Percentiles rank a stretch among this genome's conserved stretches.
phyloP scores from a whole-genome alignment of 805 yeast genomes.

The Ogataea pini region DNA sequence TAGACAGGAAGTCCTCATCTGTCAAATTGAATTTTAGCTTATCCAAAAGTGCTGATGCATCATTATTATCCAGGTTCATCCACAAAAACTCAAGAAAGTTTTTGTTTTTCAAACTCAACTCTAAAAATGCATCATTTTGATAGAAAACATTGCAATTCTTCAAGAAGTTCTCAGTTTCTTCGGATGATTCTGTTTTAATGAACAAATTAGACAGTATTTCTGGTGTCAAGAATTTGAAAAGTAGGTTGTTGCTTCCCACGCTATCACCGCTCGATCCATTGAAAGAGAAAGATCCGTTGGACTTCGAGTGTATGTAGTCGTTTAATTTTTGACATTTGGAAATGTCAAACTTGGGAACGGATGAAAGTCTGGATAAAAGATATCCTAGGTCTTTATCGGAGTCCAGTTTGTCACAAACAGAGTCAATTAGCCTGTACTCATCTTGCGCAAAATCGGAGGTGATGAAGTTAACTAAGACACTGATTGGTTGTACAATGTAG shows the following conservation, averaged over 20 bases:
- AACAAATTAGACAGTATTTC: slow-evolving; percentile 39
- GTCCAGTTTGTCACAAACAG: slow-evolving; percentile 35
- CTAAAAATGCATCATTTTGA: slow-evolving; percentile 21
- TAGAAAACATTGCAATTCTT: slow-evolving; percentile 26
- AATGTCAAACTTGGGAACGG: slow-evolving; percentile 23
- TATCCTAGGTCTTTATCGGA: slow-evolving; percentile 18
- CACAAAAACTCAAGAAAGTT: slow-evolving; percentile 24
- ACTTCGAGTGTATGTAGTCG: slow-evolving; percentile 22
- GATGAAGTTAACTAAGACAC: slow-evolving; percentile 34
- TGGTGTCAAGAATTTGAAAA: slow-evolving; percentile 37
- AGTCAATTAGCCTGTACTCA: slow-evolving; percentile 39
- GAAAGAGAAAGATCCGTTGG: slow-evolving; percentile 8
- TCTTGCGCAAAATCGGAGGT: slow-evolving; percentile 22
- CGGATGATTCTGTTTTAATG: slow-evolving; percentile 24
- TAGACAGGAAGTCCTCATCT: slow-evolving; percentile 13
- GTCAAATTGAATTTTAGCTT: slow-evolving; percentile 25
- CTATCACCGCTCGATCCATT: slow-evolving; percentile 11
- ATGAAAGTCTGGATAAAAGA: slow-evolving; percentile 11
- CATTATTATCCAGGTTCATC: neutral
- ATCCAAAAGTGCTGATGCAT: slow-evolving; percentile 14
- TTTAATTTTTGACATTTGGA: slow-evolving; percentile 25
- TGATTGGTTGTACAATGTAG: slow-evolving; percentile 35
- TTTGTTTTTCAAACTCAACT: slow-evolving; percentile 16
- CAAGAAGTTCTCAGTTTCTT: slow-evolving; percentile 23
- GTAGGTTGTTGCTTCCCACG: slow-evolving; percentile 11